Evolutionary conservation across 192 early-diverging fungal species (phyloP).

Genomic region (Tieghemiomyces parasiticus): DNA sequence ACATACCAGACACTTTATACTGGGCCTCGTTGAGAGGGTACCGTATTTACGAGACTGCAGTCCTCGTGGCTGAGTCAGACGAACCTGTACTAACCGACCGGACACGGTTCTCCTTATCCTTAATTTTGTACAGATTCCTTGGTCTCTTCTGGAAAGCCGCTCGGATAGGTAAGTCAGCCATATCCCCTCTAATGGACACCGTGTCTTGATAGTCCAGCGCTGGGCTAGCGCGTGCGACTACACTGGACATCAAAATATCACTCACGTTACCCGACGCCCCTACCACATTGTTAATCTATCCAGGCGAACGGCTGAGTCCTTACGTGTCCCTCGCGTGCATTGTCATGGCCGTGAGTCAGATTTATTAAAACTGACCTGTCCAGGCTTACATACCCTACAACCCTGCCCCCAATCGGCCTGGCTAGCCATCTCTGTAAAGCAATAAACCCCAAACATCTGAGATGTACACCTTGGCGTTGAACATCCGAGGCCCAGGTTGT

Average conservation of each 20-base stretch:
- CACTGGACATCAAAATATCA: not conserved
- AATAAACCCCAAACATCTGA: too few relatives aligned
- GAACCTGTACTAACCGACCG: not conserved
- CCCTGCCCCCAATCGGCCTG: too few relatives aligned
- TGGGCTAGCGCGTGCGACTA: not conserved
- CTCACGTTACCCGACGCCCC: not conserved
- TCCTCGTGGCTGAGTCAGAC: not conserved
- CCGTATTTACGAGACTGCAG: not conserved
- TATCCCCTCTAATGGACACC: too few relatives aligned
- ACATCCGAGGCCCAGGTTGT: too few relatives aligned
- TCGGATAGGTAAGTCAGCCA: constrained; percentile 48
- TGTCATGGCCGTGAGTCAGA: constrained; percentile 62
- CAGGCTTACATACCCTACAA: too few relatives aligned
- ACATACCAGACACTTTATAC: not conserved
- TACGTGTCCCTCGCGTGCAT: constrained; percentile 87
- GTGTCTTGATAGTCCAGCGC: not conserved
- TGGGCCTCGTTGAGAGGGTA: not conserved
- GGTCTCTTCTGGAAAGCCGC: constrained; percentile 94
- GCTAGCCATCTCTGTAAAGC: too few relatives aligned
- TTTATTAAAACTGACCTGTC: too few relatives aligned
- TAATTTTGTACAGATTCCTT: constrained; percentile 31
- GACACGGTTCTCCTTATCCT: not conserved
- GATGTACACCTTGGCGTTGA: too few relatives aligned
- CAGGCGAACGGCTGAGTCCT: constrained; percentile 86
- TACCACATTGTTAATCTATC: constrained; percentile 4